Percentiles rank a stretch among this genome's conserved stretches.
phyloP scores from a whole-genome alignment of 306 rosid genomes.

The Fragaria nilgerrensis region DNA sequence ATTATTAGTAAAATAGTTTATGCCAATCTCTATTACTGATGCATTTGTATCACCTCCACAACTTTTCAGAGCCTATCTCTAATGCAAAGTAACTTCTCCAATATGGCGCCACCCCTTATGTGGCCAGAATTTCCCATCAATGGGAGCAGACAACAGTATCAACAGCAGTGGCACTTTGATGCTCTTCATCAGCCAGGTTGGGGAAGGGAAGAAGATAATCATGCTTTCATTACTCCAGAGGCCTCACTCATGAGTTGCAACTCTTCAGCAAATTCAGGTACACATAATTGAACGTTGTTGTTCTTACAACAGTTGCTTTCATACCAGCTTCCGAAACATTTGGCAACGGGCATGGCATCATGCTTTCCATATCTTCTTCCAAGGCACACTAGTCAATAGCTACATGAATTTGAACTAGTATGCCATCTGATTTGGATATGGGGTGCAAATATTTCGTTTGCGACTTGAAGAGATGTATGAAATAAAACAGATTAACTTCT shows the following conservation, averaged over 20 bases:
- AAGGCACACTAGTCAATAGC: not conserved
- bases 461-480: conserved; percentile 10
- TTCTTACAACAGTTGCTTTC: not conserved
- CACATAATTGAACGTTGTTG: not conserved
- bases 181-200: conserved; percentile 56
- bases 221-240: conserved; percentile 62
- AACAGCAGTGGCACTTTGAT: conserved; percentile 68
- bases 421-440: not conserved
- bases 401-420: not conserved
- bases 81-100: conserved; percentile 55
- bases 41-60: conserved; percentile 7
- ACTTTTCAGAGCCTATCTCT: conserved; percentile 56
- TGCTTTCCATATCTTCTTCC: not conserved
- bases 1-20: conserved; percentile 15
- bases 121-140: conserved; percentile 66
- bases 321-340: not conserved
- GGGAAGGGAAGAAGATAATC: conserved; percentile 75
- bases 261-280: conserved; percentile 89
- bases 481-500: not conserved
- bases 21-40: conserved; percentile 20
- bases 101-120: conserved; percentile 49
- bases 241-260: conserved; percentile 70
- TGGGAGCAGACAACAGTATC: conserved; percentile 71
- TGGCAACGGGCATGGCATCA: not conserved
- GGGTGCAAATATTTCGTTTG: not conserved